Evolutionary conservation across 495 filamentous ascomycete genomes (phyloP).

Genomic region (Penicillium pulvis): DNA sequence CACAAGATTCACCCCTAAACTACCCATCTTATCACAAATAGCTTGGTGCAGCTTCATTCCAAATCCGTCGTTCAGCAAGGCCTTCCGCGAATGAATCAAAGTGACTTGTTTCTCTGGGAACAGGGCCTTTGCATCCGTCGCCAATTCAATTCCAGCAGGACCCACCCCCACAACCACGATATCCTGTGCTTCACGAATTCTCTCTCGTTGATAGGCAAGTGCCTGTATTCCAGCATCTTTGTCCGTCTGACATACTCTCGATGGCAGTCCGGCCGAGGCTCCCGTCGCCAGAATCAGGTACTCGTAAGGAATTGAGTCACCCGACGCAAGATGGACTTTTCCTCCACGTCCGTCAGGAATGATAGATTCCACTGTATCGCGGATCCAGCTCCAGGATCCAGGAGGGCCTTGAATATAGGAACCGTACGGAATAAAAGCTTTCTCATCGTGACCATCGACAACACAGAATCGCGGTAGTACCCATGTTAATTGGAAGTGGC

Average conservation of each 20-base stretch:
- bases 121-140: slow-evolving; percentile 7
- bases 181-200: slow-evolving; percentile 22
- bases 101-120: too few species aligned
- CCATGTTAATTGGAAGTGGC: slow-evolving; percentile 61
- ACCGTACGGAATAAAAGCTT: slow-evolving; percentile 50
- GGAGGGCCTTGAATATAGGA: slow-evolving; percentile 19
- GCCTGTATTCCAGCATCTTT: slow-evolving; percentile 23
- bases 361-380: slow-evolving; percentile 14
- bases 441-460: slow-evolving; percentile 37
- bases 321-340: slow-evolving; percentile 12
- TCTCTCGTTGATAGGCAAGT: slow-evolving; percentile 22
- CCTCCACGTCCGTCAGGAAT: slow-evolving; percentile 2
- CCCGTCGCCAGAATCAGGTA: slow-evolving; percentile 44
- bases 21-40: too few species aligned
- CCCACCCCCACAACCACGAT: slow-evolving; percentile 58
- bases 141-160: slow-evolving; percentile 55
- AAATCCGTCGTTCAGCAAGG: too few species aligned
- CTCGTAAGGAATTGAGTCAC: slow-evolving; percentile 28
- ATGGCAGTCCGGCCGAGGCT: slow-evolving; percentile 20
- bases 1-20: too few species aligned
- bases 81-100: too few species aligned
- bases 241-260: slow-evolving; percentile 11
- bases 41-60: too few species aligned
- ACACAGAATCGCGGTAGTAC: slow-evolving; percentile 50
- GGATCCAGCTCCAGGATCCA: slow-evolving; percentile 47